These are phyloP conservation scores for Boletus rex-veris DNA, from an alignment of 768 basidiomycete species.

Conservation along the genomic window DNA sequence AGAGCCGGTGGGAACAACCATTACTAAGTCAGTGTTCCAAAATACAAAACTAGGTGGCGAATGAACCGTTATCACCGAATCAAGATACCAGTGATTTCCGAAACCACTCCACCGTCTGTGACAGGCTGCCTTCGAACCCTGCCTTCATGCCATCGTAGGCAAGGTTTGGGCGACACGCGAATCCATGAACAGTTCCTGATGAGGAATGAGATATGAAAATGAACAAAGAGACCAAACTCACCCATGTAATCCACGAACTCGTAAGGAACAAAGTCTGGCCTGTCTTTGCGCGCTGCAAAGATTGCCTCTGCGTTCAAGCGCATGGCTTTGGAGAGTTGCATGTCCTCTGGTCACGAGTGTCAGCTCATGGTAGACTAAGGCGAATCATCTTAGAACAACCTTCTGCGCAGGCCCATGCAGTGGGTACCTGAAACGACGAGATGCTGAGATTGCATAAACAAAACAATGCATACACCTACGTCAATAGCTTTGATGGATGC, in stretches of 20 bases:
- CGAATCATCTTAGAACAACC: slow-evolving; percentile 15
- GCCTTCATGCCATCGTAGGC: slow-evolving; percentile 39
- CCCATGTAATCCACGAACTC: slow-evolving; percentile 38
- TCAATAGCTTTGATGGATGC: slow-evolving; percentile 37
- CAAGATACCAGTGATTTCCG: slow-evolving; percentile 31
- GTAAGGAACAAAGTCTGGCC: slow-evolving; percentile 29
- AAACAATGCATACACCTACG: not conserved
- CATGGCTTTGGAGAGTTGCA: slow-evolving; percentile 20
- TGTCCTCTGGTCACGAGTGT: slow-evolving; percentile 31
- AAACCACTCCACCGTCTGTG: slow-evolving; percentile 43
- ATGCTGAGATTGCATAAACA: not conserved
- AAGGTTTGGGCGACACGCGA: slow-evolving; percentile 46
- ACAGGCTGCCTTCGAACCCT: slow-evolving; percentile 42
- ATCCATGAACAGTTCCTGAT: slow-evolving; percentile 47
- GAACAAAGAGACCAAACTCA: slow-evolving; percentile 2
- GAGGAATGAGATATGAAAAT: slow-evolving; percentile 1
- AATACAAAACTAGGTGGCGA: no score
- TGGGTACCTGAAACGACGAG: slow-evolving; percentile 16
- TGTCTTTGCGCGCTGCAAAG: slow-evolving; percentile 30
- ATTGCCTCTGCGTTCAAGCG: slow-evolving; percentile 30
- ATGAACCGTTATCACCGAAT: not conserved
- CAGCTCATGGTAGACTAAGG: not conserved
- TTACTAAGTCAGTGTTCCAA: no score
- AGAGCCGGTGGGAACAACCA: not conserved
- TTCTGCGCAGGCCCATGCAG: slow-evolving; percentile 38